A percentile compares a stretch with the other conserved stretches of the same genome.
Conservation (phyloP, 257 asterid genomes). For the Euphrasia confusa region DNA sequence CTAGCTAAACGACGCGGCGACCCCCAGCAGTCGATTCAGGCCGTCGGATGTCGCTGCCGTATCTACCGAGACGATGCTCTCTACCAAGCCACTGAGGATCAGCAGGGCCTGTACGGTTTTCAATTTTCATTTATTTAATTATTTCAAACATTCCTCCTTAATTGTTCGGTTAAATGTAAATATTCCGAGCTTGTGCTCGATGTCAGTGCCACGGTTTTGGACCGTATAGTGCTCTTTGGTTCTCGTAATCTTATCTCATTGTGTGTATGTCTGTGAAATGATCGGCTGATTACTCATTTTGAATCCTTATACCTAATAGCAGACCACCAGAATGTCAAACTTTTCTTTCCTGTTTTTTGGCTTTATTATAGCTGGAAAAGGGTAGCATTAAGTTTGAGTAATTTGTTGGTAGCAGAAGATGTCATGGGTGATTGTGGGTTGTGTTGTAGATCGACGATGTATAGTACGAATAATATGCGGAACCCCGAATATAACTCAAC, state of each 20-base stretch:
- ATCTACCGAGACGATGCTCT: constrained; percentile 79
- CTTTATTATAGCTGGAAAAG: too few relatives aligned
- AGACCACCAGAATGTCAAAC: neutral
- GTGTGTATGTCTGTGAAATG: neutral
- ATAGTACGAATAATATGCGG: too few relatives aligned
- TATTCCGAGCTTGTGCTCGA: neutral
- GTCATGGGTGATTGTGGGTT: neutral
- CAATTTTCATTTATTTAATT: neutral
- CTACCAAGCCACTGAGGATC: constrained; percentile 85
- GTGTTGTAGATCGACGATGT: too few relatives aligned
- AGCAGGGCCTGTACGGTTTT: constrained; percentile 77
- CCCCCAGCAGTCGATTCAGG: constrained; percentile 90
- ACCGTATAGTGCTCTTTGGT: neutral
- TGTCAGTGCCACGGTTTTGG: neutral
- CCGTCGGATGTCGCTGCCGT: constrained; percentile 80
- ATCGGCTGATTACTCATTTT: neutral
- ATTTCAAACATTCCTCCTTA: neutral
- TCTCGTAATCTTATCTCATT: neutral
- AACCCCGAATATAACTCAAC: too few relatives aligned
- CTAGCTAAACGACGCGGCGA: constrained; percentile 98
- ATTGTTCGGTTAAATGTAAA: neutral
- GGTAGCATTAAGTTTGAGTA: neutral
- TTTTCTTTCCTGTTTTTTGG: too few relatives aligned
- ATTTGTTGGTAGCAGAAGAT: neutral
- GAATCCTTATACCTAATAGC: neutral